Conservation (phyloP, 1,284 basidiomycete species). For the Austroboletus sp. region DNA sequence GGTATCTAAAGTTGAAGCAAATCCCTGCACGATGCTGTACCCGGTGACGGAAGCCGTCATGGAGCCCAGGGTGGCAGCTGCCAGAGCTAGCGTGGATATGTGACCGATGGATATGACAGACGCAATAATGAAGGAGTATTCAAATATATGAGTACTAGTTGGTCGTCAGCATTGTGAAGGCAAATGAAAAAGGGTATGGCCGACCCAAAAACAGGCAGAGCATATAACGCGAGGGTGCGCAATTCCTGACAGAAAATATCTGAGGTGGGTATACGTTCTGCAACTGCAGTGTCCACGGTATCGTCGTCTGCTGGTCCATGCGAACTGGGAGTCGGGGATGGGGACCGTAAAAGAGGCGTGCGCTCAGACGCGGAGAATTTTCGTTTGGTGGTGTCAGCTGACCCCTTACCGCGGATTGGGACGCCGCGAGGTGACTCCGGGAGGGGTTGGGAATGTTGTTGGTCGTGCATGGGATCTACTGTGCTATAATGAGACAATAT, state of each 20-base stretch:
- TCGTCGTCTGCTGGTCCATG: conserved; percentile 12
- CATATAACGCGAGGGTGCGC: conserved; percentile 54
- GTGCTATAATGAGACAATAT: conserved; percentile 39
- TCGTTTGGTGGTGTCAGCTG: neutral
- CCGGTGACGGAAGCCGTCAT: conserved; percentile 79
- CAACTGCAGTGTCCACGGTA: neutral
- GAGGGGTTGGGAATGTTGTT: conserved; percentile 2
- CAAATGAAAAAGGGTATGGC: conserved; percentile 24
- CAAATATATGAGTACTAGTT: conserved; percentile 62
- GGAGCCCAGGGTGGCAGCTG: conserved; percentile 75
- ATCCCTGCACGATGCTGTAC: conserved; percentile 73
- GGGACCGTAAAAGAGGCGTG: conserved; percentile 34
- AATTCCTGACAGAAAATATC: conserved; percentile 55
- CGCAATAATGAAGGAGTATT: conserved; percentile 67
- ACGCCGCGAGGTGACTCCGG: conserved; percentile 14
- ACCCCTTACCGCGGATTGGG: conserved; percentile 15
- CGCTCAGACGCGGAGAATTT: conserved; percentile 16
- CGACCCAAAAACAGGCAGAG: conserved; percentile 62
- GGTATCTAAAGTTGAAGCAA: conserved; percentile 82
- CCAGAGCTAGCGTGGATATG: conserved; percentile 73
- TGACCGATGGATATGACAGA: conserved; percentile 82
- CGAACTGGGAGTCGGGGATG: conserved; percentile 8
- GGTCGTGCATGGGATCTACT: conserved; percentile 7
- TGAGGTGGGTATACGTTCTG: conserved; percentile 40
- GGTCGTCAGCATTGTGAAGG: conserved; percentile 1